phyloP scores from a whole-genome alignment of 306 rosid species.

The Vachellia collinsii region DNA sequence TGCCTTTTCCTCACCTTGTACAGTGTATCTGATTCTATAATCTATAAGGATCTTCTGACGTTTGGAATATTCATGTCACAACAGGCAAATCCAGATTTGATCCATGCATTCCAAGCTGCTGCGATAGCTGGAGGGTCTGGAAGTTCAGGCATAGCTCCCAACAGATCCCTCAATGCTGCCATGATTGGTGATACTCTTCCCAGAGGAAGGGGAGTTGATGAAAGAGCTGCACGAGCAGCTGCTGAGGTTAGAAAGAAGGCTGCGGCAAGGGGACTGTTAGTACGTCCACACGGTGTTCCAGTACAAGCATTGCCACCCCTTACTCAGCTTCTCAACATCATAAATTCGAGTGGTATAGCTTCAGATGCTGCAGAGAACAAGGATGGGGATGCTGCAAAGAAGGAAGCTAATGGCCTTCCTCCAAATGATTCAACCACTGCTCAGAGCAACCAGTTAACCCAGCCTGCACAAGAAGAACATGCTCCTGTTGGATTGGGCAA shows the following conservation, averaged over 20 bases:
- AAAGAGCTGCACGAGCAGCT: slow-evolving; percentile 94
- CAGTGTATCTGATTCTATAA: background rate
- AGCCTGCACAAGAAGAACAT: slow-evolving; percentile 45
- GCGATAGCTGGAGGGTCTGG: slow-evolving; percentile 85
- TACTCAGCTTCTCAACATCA: slow-evolving; percentile 74
- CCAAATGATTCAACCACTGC: slow-evolving; percentile 39
- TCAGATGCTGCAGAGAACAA: slow-evolving; percentile 57
- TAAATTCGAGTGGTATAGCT: slow-evolving; percentile 58
- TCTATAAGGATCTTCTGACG: slow-evolving; percentile 16
- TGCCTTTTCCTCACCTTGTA: background rate
- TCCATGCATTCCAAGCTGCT: slow-evolving; percentile 96
- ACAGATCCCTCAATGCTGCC: slow-evolving; percentile 83
- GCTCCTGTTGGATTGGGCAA: slow-evolving; percentile 88
- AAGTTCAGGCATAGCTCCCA: slow-evolving; percentile 63
- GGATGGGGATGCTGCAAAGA: slow-evolving; percentile 54
- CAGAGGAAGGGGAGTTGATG: slow-evolving; percentile 91
- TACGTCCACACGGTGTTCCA: slow-evolving; percentile 83
- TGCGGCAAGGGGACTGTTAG: slow-evolving; percentile 80
- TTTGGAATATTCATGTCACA: slow-evolving; percentile 13
- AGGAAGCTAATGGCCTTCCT: slow-evolving; percentile 46
- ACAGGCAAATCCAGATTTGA: slow-evolving; percentile 88
- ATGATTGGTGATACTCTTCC: slow-evolving; percentile 73
- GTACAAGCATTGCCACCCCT: slow-evolving; percentile 87
- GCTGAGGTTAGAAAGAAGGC: slow-evolving; percentile 96
- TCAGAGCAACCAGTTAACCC: slow-evolving; percentile 42